Conservation (phyloP, 2,329 filamentous ascomycete species). For the Gnomoniopsis sp. region DNA sequence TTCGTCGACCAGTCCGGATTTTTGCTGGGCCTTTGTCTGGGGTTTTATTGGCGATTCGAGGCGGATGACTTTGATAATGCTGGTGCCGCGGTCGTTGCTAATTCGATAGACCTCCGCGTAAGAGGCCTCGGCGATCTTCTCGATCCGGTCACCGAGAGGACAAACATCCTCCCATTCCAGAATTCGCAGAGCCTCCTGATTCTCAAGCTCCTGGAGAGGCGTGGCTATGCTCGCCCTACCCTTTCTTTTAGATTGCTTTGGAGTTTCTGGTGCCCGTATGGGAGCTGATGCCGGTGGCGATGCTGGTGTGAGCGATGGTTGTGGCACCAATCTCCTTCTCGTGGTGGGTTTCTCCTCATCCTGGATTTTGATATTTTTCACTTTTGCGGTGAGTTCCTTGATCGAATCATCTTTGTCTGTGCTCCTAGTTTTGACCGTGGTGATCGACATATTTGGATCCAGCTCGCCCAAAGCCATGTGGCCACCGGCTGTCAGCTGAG, state of each 20-base stretch:
- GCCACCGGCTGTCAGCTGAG: conserved; percentile 24
- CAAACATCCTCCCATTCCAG: conserved; percentile 58
- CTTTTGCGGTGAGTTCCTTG: conserved; percentile 22
- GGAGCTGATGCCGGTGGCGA: background rate
- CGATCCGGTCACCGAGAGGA: conserved; percentile 47
- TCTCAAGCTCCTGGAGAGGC: conserved; percentile 3
- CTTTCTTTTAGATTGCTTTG: background rate
- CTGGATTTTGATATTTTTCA: conserved; percentile 20
- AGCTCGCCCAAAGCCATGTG: conserved; percentile 26
- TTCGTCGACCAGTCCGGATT: conserved; percentile 54
- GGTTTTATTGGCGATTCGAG: conserved; percentile 55
- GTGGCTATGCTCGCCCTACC: background rate
- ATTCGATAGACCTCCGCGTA: conserved; percentile 65
- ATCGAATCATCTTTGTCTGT: conserved; percentile 15
- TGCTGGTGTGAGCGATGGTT: background rate
- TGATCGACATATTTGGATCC: conserved; percentile 24
- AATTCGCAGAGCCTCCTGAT: conserved; percentile 33
- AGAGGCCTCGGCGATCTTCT: conserved; percentile 65
- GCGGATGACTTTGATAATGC: conserved; percentile 63
- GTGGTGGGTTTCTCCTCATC: background rate
- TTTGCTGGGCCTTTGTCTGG: conserved; percentile 54
- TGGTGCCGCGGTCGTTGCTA: conserved; percentile 55
- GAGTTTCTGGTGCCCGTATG: conserved; percentile 2
- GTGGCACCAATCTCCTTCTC: background rate
- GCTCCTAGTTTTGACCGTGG: conserved; percentile 26